Conservation (phyloP, 345 rosid species). For the Aquilaria malaccensis region DNA sequence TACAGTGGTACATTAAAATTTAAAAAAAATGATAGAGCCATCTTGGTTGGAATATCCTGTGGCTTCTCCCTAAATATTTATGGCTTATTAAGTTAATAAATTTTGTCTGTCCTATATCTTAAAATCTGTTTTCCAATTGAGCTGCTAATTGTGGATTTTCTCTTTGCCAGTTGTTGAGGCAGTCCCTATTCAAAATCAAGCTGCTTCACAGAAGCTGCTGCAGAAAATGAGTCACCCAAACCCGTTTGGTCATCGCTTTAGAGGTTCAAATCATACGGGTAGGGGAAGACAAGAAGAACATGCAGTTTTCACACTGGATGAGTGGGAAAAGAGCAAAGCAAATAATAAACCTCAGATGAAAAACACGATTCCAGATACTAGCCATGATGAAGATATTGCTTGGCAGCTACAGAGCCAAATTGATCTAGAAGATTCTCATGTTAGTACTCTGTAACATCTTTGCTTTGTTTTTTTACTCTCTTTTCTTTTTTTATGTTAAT, state of each 20-base stretch:
- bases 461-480: background rate
- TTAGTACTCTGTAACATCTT: slow-evolving; percentile 21
- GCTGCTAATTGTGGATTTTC: too few species aligned
- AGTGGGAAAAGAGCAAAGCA: slow-evolving; percentile 67
- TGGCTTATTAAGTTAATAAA: background rate
- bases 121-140: background rate
- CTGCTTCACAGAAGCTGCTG: slow-evolving; percentile 80
- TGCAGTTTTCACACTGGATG: slow-evolving; percentile 50
- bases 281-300: slow-evolving; percentile 57
- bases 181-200: slow-evolving; percentile 84
- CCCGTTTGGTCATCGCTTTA: slow-evolving; percentile 27
- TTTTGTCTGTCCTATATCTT: background rate
- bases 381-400: slow-evolving; percentile 69
- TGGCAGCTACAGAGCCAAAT: slow-evolving; percentile 79
- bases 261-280: slow-evolving; percentile 44
- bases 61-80: too few species aligned
- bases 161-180: slow-evolving; percentile 50
- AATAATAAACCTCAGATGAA: slow-evolving; percentile 23
- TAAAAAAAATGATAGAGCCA: too few species aligned
- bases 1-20: too few species aligned
- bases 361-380: slow-evolving; percentile 36
- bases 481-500: slow-evolving; percentile 2
- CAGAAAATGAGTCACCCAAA: slow-evolving; percentile 62
- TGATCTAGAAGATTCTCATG: slow-evolving; percentile 72
- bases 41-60: too few species aligned